Percentiles rank a stretch among this genome's conserved stretches.
Evolutionary conservation across 2,329 filamentous ascomycete genomes (phyloP).

Genomic region (Paramyrothecium roridum): DNA sequence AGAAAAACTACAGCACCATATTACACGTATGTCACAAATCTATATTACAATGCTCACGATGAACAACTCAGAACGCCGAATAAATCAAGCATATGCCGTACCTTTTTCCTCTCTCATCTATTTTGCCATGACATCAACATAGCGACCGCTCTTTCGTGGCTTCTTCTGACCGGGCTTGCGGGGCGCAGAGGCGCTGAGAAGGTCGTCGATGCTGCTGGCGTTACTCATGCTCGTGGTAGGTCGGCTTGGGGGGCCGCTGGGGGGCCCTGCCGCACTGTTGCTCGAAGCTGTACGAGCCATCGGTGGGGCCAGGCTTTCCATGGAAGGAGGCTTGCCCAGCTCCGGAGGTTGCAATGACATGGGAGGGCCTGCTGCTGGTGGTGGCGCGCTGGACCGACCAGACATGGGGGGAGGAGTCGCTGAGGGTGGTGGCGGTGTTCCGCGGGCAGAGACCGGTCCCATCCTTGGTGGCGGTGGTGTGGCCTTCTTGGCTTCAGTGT

Average conservation of each 20-base stretch:
- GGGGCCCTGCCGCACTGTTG: slow-evolving; percentile 37
- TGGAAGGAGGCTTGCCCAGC: slow-evolving; percentile 30
- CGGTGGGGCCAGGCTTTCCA: slow-evolving; percentile 33
- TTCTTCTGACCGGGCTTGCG: slow-evolving; percentile 66
- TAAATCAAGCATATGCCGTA: background rate
- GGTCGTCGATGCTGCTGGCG: slow-evolving; percentile 91
- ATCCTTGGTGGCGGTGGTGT: slow-evolving; percentile 78
- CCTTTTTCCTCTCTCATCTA: slow-evolving; percentile 17
- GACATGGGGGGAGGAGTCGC: slow-evolving; percentile 28
- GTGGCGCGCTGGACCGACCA: slow-evolving; percentile 26
- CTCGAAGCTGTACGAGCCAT: slow-evolving; percentile 48
- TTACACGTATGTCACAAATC: background rate
- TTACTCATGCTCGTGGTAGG: slow-evolving; percentile 83
- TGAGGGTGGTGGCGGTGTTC: slow-evolving; percentile 45
- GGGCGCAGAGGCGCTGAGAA: slow-evolving; percentile 71
- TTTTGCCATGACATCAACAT: slow-evolving; percentile 94
- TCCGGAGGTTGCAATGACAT: slow-evolving; percentile 22
- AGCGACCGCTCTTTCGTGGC: slow-evolving; percentile 78
- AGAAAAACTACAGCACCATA: background rate
- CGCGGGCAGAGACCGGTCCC: slow-evolving; percentile 49
- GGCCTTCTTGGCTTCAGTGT: slow-evolving; percentile 54
- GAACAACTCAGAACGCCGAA: background rate
- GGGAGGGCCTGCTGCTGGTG: slow-evolving; percentile 24
- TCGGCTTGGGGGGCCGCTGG: slow-evolving; percentile 58
- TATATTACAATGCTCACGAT: background rate